Conservation (phyloP, 345 rosid species). For the Acer campestre region DNA sequence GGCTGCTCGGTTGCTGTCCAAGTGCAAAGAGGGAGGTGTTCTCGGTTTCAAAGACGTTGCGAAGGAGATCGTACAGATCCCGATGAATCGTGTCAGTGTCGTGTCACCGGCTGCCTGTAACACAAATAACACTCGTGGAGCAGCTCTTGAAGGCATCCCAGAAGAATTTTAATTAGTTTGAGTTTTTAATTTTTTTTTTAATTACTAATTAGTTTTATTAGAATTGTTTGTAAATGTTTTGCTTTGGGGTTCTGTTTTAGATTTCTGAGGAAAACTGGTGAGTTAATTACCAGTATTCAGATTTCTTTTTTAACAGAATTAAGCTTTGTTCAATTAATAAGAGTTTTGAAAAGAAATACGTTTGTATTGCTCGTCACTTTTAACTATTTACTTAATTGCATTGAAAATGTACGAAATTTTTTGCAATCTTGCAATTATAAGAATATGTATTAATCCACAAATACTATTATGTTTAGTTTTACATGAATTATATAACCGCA, state of each 20-base stretch:
- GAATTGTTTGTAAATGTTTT: not conserved
- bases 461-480: no score
- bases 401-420: no score
- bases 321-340: no score
- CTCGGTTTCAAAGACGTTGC: constrained; percentile 55
- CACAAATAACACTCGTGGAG: not conserved
- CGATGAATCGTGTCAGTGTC: constrained; percentile 43
- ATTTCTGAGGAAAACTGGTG: not conserved
- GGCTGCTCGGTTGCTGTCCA: constrained; percentile 50
- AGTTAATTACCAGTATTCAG: not conserved
- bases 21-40: constrained; percentile 53
- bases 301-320: not conserved
- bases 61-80: constrained; percentile 41
- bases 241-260: not conserved
- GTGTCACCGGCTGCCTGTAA: not conserved
- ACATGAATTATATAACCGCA: no score
- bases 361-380: no score
- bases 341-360: not conserved
- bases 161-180: constrained; percentile 31
- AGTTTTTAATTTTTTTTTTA: not conserved
- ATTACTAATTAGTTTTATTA: not conserved
- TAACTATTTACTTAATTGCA: no score
- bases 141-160: constrained; percentile 27
- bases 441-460: no score
- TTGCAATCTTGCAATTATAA: no score